Evolutionary conservation across 306 rosid genomes (phyloP), one percentile per base, ranked within the genome.

Genomic region (Vigna unguiculata): DNA sequence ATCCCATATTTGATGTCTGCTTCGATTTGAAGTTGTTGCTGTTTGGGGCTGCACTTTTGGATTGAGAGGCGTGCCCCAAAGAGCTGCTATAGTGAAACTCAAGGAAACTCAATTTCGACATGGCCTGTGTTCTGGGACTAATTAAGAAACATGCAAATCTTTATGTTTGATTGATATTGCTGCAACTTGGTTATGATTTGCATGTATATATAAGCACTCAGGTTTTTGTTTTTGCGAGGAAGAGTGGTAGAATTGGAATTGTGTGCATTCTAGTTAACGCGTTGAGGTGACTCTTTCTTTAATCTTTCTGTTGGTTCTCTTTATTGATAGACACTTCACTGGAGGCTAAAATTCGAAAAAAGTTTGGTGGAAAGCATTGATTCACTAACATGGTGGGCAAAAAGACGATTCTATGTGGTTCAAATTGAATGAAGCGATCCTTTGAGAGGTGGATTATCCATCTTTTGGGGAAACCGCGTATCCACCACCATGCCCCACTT

Each of bases 81-180:
- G 77, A 58, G 69, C 60, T 17, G 20, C 84, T 69, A 58, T 41
- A 9, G 5, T 84, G 84, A 76, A 84, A 84, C 40, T 83, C 48
- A 15, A 71, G 77, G 75, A 86, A 88, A 40, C 90, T 78, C 79
- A 78, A 54, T 11, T 62, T 75, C 1, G 82, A 74, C 88, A 80
- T 80, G 49, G 32, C 15, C 15, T n/a, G 15, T 34, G 9, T 25
- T 45, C 72, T 28, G 7, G 14, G 45, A 64, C 19, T 43, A n/a
- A n/a, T n/a, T n/a, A 8, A 7, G 40, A 25, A 22, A 24, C 28
- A 55, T 12, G 13, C 15, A 47, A 57, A 25, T 34, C 3, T 36
- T 61, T 62, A 63, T 54, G 47, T 55, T 46, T 9, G 38, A 48
- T 46, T 9, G 38, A 48, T 19, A 19, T 30, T 70, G 61, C 2